phyloP scores from a whole-genome alignment of 371 early-diverging fungal species.

The Mortierella sp. region DNA sequence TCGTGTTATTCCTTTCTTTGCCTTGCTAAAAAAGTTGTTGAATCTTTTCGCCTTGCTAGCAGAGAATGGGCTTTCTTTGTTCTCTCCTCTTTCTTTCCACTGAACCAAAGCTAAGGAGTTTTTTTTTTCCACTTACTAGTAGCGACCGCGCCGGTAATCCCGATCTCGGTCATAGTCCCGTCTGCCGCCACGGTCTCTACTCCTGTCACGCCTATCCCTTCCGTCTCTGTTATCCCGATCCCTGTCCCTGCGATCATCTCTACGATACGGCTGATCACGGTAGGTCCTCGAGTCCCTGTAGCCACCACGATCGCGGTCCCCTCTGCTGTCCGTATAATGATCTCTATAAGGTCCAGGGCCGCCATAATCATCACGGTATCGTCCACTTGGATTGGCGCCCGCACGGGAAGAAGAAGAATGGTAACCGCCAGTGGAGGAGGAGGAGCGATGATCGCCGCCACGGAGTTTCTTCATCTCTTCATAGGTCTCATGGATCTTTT shows the following conservation, averaged over 20 bases:
- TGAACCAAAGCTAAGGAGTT: too few relatives aligned
- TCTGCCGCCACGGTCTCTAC: slow-evolving; percentile 45
- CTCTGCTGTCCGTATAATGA: slow-evolving; percentile 29
- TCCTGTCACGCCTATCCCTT: slow-evolving; percentile 34
- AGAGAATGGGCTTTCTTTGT: too few relatives aligned
- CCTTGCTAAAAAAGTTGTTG: too few relatives aligned
- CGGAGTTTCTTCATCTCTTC: slow-evolving; percentile 71
- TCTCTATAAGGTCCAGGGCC: slow-evolving; percentile 44
- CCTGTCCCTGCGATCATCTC: slow-evolving; percentile 47
- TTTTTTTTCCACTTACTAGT: slow-evolving; percentile 20
- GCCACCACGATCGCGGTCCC: slow-evolving; percentile 47
- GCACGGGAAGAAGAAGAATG: too few relatives aligned
- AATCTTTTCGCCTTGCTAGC: too few relatives aligned
- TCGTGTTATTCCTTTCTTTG: too few relatives aligned
- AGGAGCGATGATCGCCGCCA: slow-evolving; percentile 15
- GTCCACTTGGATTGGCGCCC: slow-evolving; percentile 9
- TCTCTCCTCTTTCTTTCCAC: too few relatives aligned
- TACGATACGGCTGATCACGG: slow-evolving; percentile 49
- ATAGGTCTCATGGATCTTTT: slow-evolving; percentile 82
- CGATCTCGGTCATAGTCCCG: slow-evolving; percentile 47
- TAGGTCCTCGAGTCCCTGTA: slow-evolving; percentile 41
- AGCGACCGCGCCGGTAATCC: slow-evolving; percentile 41
- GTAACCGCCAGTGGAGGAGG: too few relatives aligned
- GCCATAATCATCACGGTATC: slow-evolving; percentile 27
- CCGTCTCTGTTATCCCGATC: slow-evolving; percentile 36